Base-by-base conservation (phyloP, 805 yeast genomes). In the Kazachstania martiniae region DNA sequence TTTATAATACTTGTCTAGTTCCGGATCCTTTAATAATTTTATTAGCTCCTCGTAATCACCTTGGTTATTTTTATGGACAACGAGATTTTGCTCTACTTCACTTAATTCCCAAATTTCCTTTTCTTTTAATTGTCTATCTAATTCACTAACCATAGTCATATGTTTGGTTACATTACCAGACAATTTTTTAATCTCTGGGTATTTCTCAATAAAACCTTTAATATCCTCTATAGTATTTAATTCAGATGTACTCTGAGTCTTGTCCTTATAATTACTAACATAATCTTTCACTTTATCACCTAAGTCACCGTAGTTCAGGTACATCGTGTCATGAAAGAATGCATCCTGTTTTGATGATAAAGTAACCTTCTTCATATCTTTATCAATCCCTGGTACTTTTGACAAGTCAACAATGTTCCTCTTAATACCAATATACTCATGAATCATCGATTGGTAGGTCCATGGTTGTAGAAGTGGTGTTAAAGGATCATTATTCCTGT, bases 401-500 rank as follows among this genome's bases (percentile, higher is more conserved):
- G 77, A 62, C 22, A 87, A 54, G 43, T 74, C 79, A 4, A 85
- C 94, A 2, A 87, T 70, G 45, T 91, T 89, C 49, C 85, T 79
- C 21, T 66, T 61, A 37, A 91, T 82, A 2, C 89, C 94, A 19
- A 91, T 62, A 15, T 86, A 68, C 53, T 93, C 97, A 53, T 89
- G 94, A 12, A 91, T 84, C 97, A 91, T 89, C 2, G 95, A 82
- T 52, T 89, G 97, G 58, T 85, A 91, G 1, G 98, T 87, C 99
- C 99, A 91, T 2, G 97, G 98, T 25, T 79, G 73, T 30, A 91
- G 60, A 19, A 91, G 65, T 1, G 99, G 96, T 1, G 99, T 89
- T 10, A 89, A 65, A 2, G 98, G 96, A 57, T 91, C 99, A 48
- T 74, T 80, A 36, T 76, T 72, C 33, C 99, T 66, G 56, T 91